Conservation (phyloP, 1,284 basidiomycete species). For the Heterobasidion occidentale region DNA sequence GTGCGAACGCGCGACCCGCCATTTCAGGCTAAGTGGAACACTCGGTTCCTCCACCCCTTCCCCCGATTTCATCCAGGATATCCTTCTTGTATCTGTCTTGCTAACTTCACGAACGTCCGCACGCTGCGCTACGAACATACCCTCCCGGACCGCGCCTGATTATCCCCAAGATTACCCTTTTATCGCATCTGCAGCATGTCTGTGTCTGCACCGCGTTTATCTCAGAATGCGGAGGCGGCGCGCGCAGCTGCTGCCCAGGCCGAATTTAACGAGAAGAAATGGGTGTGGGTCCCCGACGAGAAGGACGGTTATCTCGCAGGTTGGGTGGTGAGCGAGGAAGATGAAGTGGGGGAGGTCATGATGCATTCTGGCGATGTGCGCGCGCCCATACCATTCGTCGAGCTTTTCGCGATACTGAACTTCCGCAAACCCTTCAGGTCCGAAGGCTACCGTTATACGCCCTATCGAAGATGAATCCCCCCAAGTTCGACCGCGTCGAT, state of each 20-base stretch:
- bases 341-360: conserved; percentile 71
- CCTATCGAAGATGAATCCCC: conserved; percentile 94
- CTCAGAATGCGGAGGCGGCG: conserved; percentile 65
- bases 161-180: neutral
- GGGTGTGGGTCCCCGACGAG: conserved; percentile 93
- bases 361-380: conserved; percentile 74
- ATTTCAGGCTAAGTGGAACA: neutral
- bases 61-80: too few relatives aligned
- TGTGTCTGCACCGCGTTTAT: conserved; percentile 35
- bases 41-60: neutral
- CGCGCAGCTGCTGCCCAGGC: conserved; percentile 82
- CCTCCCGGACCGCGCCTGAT: neutral
- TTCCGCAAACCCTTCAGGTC: conserved; percentile 35
- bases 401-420: neutral
- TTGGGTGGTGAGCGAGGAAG: conserved; percentile 83
- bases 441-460: conserved; percentile 71
- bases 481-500: conserved; percentile 96
- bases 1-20: too few relatives aligned
- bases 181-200: too few relatives aligned
- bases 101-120: neutral
- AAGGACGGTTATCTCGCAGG: conserved; percentile 86
- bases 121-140: neutral
- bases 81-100: too few relatives aligned
- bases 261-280: conserved; percentile 96
- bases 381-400: neutral